A percentile compares a stretch with the other conserved stretches of the same genome.
These are phyloP conservation scores for Hypoxylon sp. DNA, from an alignment of 2,329 filamentous ascomycete genomes.

Conservation along the genomic window DNA sequence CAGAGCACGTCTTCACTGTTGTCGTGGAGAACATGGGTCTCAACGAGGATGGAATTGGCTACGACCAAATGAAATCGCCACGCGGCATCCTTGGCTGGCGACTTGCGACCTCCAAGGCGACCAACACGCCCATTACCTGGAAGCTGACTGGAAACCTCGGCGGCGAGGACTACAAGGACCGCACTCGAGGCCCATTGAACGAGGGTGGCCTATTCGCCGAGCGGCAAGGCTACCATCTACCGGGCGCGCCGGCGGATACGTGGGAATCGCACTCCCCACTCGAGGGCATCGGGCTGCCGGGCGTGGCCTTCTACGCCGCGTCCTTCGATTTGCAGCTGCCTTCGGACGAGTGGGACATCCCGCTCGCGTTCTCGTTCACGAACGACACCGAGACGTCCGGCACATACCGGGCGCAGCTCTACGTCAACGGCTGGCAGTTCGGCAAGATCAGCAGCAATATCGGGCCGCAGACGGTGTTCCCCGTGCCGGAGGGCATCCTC, in stretches of 20 bases:
- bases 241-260: constrained; percentile 62
- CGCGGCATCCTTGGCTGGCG: constrained; percentile 74
- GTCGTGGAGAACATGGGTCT: constrained; percentile 81
- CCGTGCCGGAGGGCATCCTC: constrained; percentile 80
- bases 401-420: constrained; percentile 74
- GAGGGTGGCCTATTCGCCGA: constrained; percentile 77
- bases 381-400: constrained; percentile 55
- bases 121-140: constrained; percentile 64
- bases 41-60: constrained; percentile 71
- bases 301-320: constrained; percentile 72
- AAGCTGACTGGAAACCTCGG: constrained; percentile 79
- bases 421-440: constrained; percentile 83
- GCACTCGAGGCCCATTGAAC: constrained; percentile 74
- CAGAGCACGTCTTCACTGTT: constrained; percentile 75
- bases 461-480: constrained; percentile 79
- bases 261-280: constrained; percentile 58
- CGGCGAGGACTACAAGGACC: constrained; percentile 74
- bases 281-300: constrained; percentile 63
- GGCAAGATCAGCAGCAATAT: constrained; percentile 74
- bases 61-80: constrained; percentile 74
- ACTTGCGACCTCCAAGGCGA: constrained; percentile 55
- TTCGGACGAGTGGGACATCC: constrained; percentile 68
- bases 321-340: constrained; percentile 70
- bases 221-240: constrained; percentile 74
- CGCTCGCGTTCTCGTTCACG: constrained; percentile 72